Evolutionary conservation across 495 filamentous ascomycete genomes (phyloP).

Genomic region (Xylaria longipes): DNA sequence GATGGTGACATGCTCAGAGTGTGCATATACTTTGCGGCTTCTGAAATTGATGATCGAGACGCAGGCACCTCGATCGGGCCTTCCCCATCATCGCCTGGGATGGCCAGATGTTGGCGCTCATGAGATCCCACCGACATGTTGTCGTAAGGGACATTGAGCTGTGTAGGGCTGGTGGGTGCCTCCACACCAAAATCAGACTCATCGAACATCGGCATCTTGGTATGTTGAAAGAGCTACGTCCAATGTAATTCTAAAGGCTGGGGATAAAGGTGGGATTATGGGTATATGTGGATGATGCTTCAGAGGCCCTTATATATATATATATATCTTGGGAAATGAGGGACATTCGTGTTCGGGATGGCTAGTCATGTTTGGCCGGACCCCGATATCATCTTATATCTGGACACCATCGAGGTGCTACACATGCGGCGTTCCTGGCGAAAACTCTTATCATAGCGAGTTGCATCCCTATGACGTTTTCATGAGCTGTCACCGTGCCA

Average conservation of each 20-base stretch:
- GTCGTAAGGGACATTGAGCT: slow-evolving; percentile 31
- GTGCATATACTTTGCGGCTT: slow-evolving; percentile 76
- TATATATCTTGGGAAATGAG: slow-evolving; percentile 15
- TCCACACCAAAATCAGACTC: slow-evolving; percentile 61
- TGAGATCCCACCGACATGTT: slow-evolving; percentile 30
- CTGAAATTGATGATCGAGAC: slow-evolving; percentile 69
- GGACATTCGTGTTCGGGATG: not conserved
- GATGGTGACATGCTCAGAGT: slow-evolving; percentile 71
- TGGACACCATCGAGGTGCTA: slow-evolving; percentile 9
- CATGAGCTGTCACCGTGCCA: slow-evolving; percentile 5
- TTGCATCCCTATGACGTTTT: slow-evolving; percentile 20
- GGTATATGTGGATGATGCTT: not conserved
- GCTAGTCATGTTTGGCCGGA: slow-evolving; percentile 20
- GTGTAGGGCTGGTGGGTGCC: slow-evolving; percentile 38
- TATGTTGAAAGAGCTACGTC: not conserved
- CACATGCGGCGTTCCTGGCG: not conserved
- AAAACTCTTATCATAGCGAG: slow-evolving; percentile 21
- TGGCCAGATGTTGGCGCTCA: slow-evolving; percentile 45
- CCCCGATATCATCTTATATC: slow-evolving; percentile 23
- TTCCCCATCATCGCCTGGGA: slow-evolving; percentile 55
- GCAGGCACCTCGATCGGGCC: slow-evolving; percentile 75
- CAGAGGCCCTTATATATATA: slow-evolving; percentile 5
- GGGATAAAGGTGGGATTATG: not conserved
- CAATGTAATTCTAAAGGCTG: not conserved
- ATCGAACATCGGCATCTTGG: slow-evolving; percentile 69